A percentile compares a stretch with the other conserved stretches of the same genome.
phyloP scores from a whole-genome alignment of 2,329 filamentous ascomycete species.

The Hypoxylon sp. region DNA sequence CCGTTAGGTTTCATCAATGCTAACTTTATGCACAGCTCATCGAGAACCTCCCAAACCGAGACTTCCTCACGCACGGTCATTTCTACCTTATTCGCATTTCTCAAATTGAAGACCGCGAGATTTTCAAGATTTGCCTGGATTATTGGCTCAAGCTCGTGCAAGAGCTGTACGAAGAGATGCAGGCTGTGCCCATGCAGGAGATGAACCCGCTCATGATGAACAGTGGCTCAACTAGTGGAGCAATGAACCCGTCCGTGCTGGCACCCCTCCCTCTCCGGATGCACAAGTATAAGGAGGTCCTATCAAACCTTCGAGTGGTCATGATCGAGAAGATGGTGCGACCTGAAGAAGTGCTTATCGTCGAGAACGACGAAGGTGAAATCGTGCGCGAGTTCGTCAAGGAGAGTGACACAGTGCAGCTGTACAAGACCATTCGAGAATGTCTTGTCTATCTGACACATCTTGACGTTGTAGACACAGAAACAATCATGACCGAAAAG shows the following conservation, averaged over 20 bases:
- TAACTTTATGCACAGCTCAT: constrained; percentile 74
- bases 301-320: constrained; percentile 93
- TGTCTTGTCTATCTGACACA: constrained; percentile 98
- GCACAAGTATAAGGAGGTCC: constrained; percentile 95
- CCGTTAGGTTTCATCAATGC: constrained; percentile 12
- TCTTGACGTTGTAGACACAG: constrained; percentile 95
- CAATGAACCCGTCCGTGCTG: constrained; percentile 86
- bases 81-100: constrained; percentile 99
- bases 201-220: constrained; percentile 90
- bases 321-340: constrained; percentile 99
- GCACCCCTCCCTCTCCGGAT: constrained; percentile 94
- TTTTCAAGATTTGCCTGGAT: constrained; percentile 99
- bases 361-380: constrained; percentile 99
- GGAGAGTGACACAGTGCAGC: constrained; percentile 97
- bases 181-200: constrained; percentile 92
- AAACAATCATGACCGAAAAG: constrained; percentile 99
- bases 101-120: constrained; percentile 98
- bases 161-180: constrained; percentile 99
- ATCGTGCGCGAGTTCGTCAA: constrained; percentile 99
- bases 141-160: constrained; percentile 99
- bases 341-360: constrained; percentile 96
- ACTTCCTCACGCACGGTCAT: constrained; percentile 95
- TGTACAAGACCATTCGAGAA: constrained; percentile 99
- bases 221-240: constrained; percentile 81
- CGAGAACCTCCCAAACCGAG: constrained; percentile 93